Evolutionary conservation across 2,329 filamentous ascomycete genomes (phyloP).

Genomic region (Aspergillus felis): DNA sequence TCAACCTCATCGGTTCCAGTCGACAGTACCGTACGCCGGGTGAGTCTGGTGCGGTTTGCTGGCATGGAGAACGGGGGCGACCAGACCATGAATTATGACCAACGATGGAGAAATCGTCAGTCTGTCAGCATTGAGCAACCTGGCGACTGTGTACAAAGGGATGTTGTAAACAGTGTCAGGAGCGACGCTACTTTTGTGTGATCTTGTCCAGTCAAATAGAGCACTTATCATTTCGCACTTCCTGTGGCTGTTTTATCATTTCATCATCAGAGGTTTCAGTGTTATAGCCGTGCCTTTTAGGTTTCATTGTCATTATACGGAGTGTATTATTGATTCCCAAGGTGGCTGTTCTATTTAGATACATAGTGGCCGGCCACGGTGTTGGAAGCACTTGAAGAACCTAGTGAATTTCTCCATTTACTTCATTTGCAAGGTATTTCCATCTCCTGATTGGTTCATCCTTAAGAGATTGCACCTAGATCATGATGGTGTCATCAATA

Average conservation of each 20-base stretch:
- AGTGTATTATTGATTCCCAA: neutral
- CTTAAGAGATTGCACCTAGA: neutral
- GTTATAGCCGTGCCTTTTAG: neutral
- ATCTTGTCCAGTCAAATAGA: neutral
- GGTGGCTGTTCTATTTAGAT: neutral
- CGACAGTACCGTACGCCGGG: constrained; percentile 14
- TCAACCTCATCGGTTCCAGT: constrained; percentile 13
- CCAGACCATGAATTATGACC: constrained; percentile 3
- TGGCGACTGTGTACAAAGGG: constrained; percentile 11
- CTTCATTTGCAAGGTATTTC: neutral
- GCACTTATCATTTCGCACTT: neutral
- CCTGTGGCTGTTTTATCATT: neutral
- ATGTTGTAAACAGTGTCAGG: constrained; percentile 21
- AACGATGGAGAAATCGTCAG: constrained; percentile 5
- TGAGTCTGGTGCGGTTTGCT: constrained; percentile 19
- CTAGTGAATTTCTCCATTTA: neutral
- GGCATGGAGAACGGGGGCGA: constrained; percentile 14
- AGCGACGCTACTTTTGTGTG: constrained; percentile 31
- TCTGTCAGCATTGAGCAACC: neutral
- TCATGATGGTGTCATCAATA: neutral
- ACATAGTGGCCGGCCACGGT: neutral
- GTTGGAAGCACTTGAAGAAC: neutral
- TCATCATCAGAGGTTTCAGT: neutral
- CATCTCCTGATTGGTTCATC: neutral
- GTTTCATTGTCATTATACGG: neutral